A percentile compares a stretch with the other conserved stretches of the same genome.
Evolutionary conservation across 257 asterid genomes (phyloP).

Genomic region (Nemophila menziesii): DNA sequence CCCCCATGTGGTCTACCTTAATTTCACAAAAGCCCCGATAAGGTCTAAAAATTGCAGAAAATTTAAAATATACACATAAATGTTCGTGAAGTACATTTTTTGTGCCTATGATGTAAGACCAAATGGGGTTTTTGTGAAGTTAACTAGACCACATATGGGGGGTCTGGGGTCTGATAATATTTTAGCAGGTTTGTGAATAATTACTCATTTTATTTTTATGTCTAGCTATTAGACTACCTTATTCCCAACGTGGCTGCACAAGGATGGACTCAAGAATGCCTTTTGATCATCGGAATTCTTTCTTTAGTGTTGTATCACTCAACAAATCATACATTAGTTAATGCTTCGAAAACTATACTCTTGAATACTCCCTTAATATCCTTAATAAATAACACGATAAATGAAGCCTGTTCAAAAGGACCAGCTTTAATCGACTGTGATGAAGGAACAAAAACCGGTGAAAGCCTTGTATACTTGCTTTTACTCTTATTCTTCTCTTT

Average conservation of each 20-base stretch:
- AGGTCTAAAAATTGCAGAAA: too few species aligned
- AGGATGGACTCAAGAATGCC: slow-evolving; percentile 52
- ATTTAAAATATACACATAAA: too few species aligned
- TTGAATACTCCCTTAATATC: slow-evolving; percentile 48
- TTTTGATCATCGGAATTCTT: slow-evolving; percentile 38
- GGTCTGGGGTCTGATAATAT: too few species aligned
- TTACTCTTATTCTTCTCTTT: slow-evolving; percentile 54
- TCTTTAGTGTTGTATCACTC: slow-evolving; percentile 75
- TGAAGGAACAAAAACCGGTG: slow-evolving; percentile 53
- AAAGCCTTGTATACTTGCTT: slow-evolving; percentile 49
- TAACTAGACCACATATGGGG: too few species aligned
- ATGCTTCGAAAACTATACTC: slow-evolving; percentile 64
- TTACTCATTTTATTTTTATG: slow-evolving; percentile 6
- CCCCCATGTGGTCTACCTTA: too few species aligned
- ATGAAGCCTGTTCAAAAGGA: slow-evolving; percentile 63
- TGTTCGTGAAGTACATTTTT: too few species aligned
- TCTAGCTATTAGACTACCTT: slow-evolving; percentile 54
- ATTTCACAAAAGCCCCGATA: too few species aligned
- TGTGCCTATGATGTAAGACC: too few species aligned
- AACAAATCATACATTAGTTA: slow-evolving; percentile 39
- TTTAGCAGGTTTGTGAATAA: slow-evolving; percentile 8
- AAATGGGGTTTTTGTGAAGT: too few species aligned
- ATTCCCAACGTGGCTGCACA: slow-evolving; percentile 32
- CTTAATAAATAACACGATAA: slow-evolving; percentile 28
- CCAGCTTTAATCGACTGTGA: slow-evolving; percentile 60